Evolutionary conservation across 176 grass and related monocot genomes (phyloP), one percentile per base, ranked within the genome.

Genomic region (Leersia perrieri): DNA sequence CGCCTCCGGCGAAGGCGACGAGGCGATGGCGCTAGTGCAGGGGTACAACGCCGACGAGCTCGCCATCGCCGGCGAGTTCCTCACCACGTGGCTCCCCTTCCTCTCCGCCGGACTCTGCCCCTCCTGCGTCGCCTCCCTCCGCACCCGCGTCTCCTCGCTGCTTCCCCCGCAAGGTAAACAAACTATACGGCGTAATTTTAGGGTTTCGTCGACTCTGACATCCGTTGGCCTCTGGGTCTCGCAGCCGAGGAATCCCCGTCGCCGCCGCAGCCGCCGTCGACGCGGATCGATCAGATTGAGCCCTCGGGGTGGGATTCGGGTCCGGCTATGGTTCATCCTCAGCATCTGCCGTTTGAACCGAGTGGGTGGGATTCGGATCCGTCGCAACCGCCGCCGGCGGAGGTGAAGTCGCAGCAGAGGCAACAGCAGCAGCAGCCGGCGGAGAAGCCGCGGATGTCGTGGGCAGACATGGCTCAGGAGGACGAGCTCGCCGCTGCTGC

Each of bases 11-110:
- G 70, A 58, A 70, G 86, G 36, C 53, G 90, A 98, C 74, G n/a
- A n/a, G n/a, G 66, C 90, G 63, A 86, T 90, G 88, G 73, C 68
- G 41, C 89, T 93, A 47, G 75, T 99, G 44, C 86, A 73, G 62
- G 86, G 80, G 12, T 95, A 93, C 84, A 83, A 79, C 28, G 9
- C 82, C 62, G 86, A 87, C 26, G 96, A 99, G 38, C 81, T 92
- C n/a, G 92, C 86, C 84, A 89, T 95, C 84, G 90, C 96, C 11
- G 78, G 84, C 1, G 92, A 99, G 75, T 99, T 99, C 84, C 89
- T 99, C 63, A 91, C 81, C 79, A 89, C 84, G 10, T 99, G 96
- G 96, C 84, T 99, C 12, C 92, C 96, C 35, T 99, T 99, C 79
- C 86, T 99, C 72, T 86, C 90, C 33, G 81, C 83, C 2, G 92